These are phyloP conservation scores for Hordeum vulgare DNA, from an alignment of 176 grass and related monocot genomes.

Conservation along the genomic window DNA sequence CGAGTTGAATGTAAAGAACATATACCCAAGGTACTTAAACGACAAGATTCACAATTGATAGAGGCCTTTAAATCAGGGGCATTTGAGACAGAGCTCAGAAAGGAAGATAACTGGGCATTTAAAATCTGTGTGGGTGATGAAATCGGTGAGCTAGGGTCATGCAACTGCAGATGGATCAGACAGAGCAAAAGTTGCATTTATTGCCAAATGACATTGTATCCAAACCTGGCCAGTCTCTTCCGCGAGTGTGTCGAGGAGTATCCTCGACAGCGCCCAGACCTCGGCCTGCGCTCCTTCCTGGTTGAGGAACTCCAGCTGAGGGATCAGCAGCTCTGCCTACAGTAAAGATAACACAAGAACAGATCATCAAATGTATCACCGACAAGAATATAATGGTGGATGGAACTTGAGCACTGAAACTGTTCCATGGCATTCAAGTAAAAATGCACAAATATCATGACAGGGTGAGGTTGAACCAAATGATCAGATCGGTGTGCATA, in stretches of 20 bases:
- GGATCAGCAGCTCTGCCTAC: conserved; percentile 88
- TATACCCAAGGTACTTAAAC: not conserved
- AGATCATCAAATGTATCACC: too few relatives aligned
- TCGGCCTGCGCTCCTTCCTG: conserved; percentile 90
- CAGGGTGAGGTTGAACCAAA: not conserved
- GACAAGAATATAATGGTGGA: not conserved
- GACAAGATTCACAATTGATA: not conserved
- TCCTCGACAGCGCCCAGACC: conserved; percentile 76
- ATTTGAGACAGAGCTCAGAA: not conserved
- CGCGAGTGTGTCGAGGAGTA: conserved; percentile 76
- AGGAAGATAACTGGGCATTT: not conserved
- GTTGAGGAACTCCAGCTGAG: conserved; percentile 91
- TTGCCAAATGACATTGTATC: conserved; percentile 36
- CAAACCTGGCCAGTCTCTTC: conserved; percentile 85
- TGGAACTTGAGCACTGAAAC: not conserved
- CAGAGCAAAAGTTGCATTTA: not conserved
- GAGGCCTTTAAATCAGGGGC: not conserved
- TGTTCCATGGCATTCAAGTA: not conserved
- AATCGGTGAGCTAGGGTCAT: not conserved
- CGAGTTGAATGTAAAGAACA: not conserved
- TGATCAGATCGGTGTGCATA: not conserved
- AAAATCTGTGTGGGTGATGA: not conserved
- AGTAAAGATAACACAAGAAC: not conserved
- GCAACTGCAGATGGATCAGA: not conserved
- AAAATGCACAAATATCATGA: not conserved